Percentiles rank a stretch among this genome's conserved stretches.
Conservation (phyloP, 1,284 basidiomycete species). For the Tilletia setariae region DNA sequence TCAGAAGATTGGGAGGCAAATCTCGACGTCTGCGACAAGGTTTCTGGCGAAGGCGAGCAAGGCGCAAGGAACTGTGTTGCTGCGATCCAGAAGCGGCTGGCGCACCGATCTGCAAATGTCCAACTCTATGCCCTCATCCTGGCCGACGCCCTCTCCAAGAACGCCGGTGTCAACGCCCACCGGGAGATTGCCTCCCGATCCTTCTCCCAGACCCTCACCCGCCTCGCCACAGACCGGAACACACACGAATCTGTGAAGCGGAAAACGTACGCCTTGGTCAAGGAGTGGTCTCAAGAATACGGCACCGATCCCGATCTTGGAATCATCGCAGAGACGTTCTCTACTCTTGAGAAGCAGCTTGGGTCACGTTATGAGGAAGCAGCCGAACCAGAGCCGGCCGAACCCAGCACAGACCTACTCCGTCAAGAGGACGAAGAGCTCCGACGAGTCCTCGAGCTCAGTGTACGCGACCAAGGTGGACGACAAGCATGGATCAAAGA, state of each 20-base stretch:
- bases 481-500: constrained; percentile 20
- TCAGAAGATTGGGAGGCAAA: constrained; percentile 95
- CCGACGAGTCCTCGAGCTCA: constrained; percentile 46
- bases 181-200: constrained; percentile 83
- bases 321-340: constrained; percentile 86
- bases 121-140: constrained; percentile 81
- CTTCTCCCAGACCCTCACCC: constrained; percentile 83
- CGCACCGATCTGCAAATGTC: constrained; percentile 92
- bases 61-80: constrained; percentile 79
- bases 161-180: constrained; percentile 76
- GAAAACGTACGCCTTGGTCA: constrained; percentile 70
- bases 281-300: constrained; percentile 74
- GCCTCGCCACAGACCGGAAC: constrained; percentile 77
- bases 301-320: constrained; percentile 69
- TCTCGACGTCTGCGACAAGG: constrained; percentile 92
- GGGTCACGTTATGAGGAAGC: not conserved
- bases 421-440: constrained; percentile 52
- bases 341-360: constrained; percentile 63
- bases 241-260: constrained; percentile 84
- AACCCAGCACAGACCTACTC: constrained; percentile 38
- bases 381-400: not conserved
- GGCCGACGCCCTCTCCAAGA: constrained; percentile 66
- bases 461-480: constrained; percentile 48
- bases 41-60: constrained; percentile 73
- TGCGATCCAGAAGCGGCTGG: constrained; percentile 80